Base-by-base conservation (phyloP, 1,284 basidiomycete genomes). In the Sanghuangporus sanghuang region DNA sequence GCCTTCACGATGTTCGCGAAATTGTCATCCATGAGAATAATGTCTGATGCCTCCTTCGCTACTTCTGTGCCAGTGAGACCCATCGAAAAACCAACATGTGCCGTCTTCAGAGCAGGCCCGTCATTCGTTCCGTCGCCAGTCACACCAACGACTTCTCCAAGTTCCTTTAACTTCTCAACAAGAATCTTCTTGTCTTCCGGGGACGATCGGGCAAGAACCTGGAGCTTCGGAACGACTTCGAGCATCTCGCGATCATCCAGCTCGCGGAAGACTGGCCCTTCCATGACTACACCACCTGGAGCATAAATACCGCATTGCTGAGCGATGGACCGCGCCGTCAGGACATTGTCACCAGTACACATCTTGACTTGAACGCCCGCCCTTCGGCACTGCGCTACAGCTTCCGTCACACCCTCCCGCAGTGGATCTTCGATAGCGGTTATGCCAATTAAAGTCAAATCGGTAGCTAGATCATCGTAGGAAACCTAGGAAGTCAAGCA, bases 61-160 rank as follows among this genome's bases (percentile, higher is more conserved):
- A 99, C 95, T 74, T 99, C 96, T 1, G 97, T 99, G 44, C 97
- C 96, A 49, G 96, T 89, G 69, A 99, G 95, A 73, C 97, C 96
- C 96, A 99, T 99, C 12, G 93, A 94, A 78, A 96, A 96, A 48
- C 95, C 95, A 49, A 96, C 93, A 69, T 96, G 83, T 42, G 95
- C 93, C 2, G 92, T 92, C 81, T 97, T 98, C 70, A 98, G 85
- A 9, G 96, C 96, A 40, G 96, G 96, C 0, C 95, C 96, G 72
- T 99, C 96, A 74, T 99, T 98, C 38, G 96, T 98, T 69, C 97
- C 96, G 71, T 99, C 97, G 66, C 97, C 97, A 32, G 97, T 99
- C 53, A 98, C 96, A 70, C 93, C 95, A 61, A 98, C 96, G 65
- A 96, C 89, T 75, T 98, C 94, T 12, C 95, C 96, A 66, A 96